Evolutionary conservation across 1,284 basidiomycete species (phyloP).

Genomic region (Ganoderma boninense): DNA sequence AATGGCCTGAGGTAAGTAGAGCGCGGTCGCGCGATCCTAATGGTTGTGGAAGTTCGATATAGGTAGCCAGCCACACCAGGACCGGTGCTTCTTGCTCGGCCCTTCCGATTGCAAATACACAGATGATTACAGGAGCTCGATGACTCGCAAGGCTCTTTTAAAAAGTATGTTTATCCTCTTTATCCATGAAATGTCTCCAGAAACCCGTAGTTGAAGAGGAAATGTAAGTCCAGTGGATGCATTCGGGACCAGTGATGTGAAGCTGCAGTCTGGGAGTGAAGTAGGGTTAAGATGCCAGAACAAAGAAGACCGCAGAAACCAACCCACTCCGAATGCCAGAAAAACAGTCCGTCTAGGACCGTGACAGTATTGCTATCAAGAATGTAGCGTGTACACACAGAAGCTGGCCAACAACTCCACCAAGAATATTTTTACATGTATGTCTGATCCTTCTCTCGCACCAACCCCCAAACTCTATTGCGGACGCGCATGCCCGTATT

Average conservation of each 20-base stretch:
- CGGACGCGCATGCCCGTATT: slow-evolving; percentile 49
- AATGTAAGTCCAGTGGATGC: too few species aligned
- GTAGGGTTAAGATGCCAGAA: too few species aligned
- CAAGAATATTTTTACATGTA: neutral
- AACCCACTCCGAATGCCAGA: neutral
- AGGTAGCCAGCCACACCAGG: too few species aligned
- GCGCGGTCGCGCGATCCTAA: neutral
- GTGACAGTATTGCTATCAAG: neutral
- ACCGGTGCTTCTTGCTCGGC: neutral
- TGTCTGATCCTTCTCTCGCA: neutral
- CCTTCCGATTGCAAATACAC: too few species aligned
- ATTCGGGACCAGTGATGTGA: too few species aligned
- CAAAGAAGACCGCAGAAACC: neutral
- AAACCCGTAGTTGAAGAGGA: too few species aligned
- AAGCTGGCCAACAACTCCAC: neutral
- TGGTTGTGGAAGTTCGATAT: neutral
- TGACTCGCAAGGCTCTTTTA: too few species aligned
- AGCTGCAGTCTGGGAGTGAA: too few species aligned
- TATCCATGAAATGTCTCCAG: too few species aligned
- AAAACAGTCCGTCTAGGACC: neutral
- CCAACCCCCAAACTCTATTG: slow-evolving; percentile 4
- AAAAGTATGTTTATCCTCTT: too few species aligned
- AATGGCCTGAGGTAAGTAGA: neutral
- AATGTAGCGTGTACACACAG: neutral
- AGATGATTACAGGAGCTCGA: too few species aligned